Evolutionary conservation across 768 basidiomycete genomes (phyloP).

Genomic region (Sarcodon sp.): DNA sequence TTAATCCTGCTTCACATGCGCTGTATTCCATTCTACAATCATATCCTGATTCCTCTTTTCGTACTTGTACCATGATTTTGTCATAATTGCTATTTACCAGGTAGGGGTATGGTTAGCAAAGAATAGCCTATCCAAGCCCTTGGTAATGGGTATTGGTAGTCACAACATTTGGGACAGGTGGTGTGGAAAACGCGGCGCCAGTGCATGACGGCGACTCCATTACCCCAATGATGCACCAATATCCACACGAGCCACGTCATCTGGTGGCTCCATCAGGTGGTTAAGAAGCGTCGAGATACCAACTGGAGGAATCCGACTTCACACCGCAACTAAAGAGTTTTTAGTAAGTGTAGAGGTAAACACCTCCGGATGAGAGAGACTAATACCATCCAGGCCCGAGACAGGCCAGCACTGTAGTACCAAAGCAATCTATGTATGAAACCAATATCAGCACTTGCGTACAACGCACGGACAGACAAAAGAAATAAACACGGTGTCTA

Average conservation of each 20-base stretch:
- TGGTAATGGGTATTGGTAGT: conserved; percentile 35
- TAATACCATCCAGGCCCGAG: conserved; percentile 66
- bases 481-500: not conserved
- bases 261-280: conserved; percentile 37
- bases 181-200: conserved; percentile 37
- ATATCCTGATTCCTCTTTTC: no score
- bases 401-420: conserved; percentile 32
- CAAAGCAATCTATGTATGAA: no score
- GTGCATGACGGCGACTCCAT: conserved; percentile 26
- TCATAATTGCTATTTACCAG: conserved; percentile 13
- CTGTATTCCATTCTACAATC: no score
- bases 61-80: no score
- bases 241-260: conserved; percentile 33
- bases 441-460: conserved; percentile 32
- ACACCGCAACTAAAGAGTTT: conserved; percentile 38
- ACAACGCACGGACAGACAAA: conserved; percentile 36
- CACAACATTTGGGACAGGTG: conserved; percentile 28
- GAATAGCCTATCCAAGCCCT: conserved; percentile 58
- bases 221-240: not conserved
- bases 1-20: no score
- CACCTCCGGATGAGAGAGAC: conserved; percentile 3
- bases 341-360: conserved; percentile 13
- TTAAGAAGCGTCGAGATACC: conserved; percentile 33
- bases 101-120: conserved; percentile 66
- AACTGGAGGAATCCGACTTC: conserved; percentile 42